phyloP scores from a whole-genome alignment of 257 asterid species.

The Striga asiatica region DNA sequence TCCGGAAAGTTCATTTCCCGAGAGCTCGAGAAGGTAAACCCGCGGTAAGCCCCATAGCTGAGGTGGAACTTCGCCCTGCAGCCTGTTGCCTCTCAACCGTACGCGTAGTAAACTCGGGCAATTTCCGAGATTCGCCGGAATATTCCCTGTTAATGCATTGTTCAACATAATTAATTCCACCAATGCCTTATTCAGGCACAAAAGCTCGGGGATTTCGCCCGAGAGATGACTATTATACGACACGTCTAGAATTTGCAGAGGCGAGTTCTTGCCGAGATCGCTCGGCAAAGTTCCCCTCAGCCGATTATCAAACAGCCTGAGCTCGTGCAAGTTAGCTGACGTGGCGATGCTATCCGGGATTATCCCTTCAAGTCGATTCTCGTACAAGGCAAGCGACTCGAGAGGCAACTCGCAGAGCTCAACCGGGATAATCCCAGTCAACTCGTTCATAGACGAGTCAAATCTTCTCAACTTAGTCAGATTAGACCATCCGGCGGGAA shows the following conservation, averaged over 20 bases:
- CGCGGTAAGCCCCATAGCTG: constrained; percentile 64
- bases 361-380: constrained; percentile 48
- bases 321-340: constrained; percentile 49
- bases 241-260: constrained; percentile 42
- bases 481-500: constrained; percentile 67
- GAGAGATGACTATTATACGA: constrained; percentile 35
- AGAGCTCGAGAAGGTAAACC: constrained; percentile 54
- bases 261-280: constrained; percentile 63
- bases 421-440: constrained; percentile 54
- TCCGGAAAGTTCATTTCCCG: constrained; percentile 46
- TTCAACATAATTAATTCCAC: constrained; percentile 29
- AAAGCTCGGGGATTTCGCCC: constrained; percentile 42
- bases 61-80: constrained; percentile 51
- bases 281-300: constrained; percentile 52
- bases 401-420: constrained; percentile 67
- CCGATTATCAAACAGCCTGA: constrained; percentile 37
- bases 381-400: constrained; percentile 49
- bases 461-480: constrained; percentile 55
- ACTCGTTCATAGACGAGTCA: constrained; percentile 49
- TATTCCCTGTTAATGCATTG: constrained; percentile 48
- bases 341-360: constrained; percentile 56
- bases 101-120: constrained; percentile 48
- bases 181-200: constrained; percentile 48
- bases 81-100: constrained; percentile 35
- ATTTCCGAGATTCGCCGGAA: constrained; percentile 47